Conservation (phyloP, 805 yeast genomes). For the Yamadazyma paraphyllophila region DNA sequence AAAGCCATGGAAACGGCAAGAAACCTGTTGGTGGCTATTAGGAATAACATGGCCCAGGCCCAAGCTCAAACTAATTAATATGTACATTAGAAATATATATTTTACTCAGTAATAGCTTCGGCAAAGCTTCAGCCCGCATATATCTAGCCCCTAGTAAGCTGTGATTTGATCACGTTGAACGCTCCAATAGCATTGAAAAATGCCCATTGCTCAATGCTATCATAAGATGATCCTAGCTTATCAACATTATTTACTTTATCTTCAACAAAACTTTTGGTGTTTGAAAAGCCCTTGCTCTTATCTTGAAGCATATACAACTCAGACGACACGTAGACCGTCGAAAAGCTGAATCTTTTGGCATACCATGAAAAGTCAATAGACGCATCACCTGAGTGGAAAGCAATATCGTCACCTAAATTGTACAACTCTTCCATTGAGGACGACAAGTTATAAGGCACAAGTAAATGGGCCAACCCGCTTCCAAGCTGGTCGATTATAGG, state of each 20-base stretch:
- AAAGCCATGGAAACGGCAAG: conserved; percentile 59
- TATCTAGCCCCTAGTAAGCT: conserved; percentile 65
- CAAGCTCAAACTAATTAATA: background rate
- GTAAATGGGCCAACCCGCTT: conserved; percentile 57
- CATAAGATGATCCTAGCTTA: conserved; percentile 58
- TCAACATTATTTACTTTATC: conserved; percentile 54
- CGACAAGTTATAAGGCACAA: conserved; percentile 60
- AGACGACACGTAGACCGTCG: conserved; percentile 66
- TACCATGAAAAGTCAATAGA: conserved; percentile 91
- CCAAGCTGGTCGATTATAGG: conserved; percentile 45
- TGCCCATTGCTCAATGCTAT: conserved; percentile 71
- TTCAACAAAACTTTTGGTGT: conserved; percentile 65
- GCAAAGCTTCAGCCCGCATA: no score
- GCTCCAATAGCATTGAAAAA: conserved; percentile 64
- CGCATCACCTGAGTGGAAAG: conserved; percentile 73
- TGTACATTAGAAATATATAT: background rate
- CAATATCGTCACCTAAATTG: conserved; percentile 77
- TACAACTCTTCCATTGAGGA: conserved; percentile 66
- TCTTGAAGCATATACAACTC: conserved; percentile 84
- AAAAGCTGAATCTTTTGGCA: conserved; percentile 71
- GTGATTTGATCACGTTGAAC: conserved; percentile 69
- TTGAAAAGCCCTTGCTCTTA: conserved; percentile 48
- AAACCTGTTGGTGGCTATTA: conserved; percentile 48
- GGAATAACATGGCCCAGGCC: conserved; percentile 24
- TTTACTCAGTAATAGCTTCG: no score